These are phyloP conservation scores for Phytophthora crassamura DNA, from an alignment of 352 stramenopile genomes.

Conservation along the genomic window DNA sequence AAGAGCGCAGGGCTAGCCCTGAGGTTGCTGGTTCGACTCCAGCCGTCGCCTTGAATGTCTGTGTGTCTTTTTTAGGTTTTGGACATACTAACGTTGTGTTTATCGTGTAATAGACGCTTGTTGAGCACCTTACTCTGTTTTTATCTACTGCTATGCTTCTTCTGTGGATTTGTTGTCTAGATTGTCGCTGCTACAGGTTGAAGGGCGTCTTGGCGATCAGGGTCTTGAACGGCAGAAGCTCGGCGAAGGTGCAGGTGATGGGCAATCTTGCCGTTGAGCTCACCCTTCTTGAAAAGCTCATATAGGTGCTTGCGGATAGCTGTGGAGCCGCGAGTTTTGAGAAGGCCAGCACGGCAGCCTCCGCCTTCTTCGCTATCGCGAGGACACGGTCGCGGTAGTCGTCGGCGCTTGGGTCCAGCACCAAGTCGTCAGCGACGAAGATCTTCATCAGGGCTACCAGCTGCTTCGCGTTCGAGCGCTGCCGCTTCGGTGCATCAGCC, in stretches of 20 bases:
- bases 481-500: neutral
- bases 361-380: neutral
- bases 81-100: no score
- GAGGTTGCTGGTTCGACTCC: no score
- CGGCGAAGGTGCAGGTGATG: neutral
- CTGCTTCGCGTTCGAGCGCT: neutral
- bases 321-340: neutral
- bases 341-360: conserved; percentile 2
- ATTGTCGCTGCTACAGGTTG: no score
- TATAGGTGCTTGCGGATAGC: conserved; percentile 7
- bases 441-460: neutral
- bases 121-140: no score
- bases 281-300: neutral
- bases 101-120: no score
- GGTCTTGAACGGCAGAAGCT: neutral
- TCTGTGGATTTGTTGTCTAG: no score
- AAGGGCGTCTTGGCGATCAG: neutral
- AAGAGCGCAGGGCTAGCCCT: no score
- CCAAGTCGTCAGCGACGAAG: neutral
- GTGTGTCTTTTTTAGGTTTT: no score
- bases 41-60: no score
- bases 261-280: conserved; percentile 1
- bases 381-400: conserved; percentile 20
- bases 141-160: no score
- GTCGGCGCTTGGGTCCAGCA: neutral